phyloP scores from a whole-genome alignment of 2,329 filamentous ascomycete genomes.

The Aspergillus nomiae region DNA sequence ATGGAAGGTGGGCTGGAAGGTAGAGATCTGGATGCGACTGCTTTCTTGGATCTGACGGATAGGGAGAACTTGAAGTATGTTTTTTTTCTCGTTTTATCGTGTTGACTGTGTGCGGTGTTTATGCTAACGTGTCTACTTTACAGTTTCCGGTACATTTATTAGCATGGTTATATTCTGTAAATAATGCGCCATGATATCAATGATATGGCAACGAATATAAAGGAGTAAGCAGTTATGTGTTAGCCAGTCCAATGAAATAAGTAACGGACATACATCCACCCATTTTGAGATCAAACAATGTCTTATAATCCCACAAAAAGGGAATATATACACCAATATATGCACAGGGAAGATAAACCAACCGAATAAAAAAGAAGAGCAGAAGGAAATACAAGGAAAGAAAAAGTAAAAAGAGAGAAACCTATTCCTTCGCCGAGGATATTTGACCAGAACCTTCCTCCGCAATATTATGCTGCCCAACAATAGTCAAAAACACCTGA shows the following conservation, averaged over 20 bases:
- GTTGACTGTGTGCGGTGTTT: neutral
- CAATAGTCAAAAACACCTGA: slow-evolving; percentile 86
- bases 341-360: neutral
- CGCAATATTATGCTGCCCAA: slow-evolving; percentile 74
- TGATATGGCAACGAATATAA: neutral
- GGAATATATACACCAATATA: neutral
- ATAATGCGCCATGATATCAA: neutral
- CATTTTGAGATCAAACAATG: neutral
- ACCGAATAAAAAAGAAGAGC: neutral
- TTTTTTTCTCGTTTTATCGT: neutral
- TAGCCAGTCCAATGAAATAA: no score
- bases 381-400: neutral
- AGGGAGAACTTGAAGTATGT: slow-evolving; percentile 53
- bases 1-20: slow-evolving; percentile 50
- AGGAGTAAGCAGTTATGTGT: neutral
- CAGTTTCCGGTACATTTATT: slow-evolving; percentile 27
- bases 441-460: slow-evolving; percentile 59
- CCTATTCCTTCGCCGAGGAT: neutral
- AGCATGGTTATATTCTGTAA: neutral
- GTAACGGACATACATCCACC: neutral
- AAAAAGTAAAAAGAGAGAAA: neutral
- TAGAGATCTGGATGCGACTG: slow-evolving; percentile 52
- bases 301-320: neutral
- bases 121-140: neutral
- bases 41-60: slow-evolving; percentile 58